Percentiles rank a stretch among this genome's conserved stretches.
Evolutionary conservation across 305 asterid genomes (phyloP).

Genomic region (Solanum aculeatissimum): DNA sequence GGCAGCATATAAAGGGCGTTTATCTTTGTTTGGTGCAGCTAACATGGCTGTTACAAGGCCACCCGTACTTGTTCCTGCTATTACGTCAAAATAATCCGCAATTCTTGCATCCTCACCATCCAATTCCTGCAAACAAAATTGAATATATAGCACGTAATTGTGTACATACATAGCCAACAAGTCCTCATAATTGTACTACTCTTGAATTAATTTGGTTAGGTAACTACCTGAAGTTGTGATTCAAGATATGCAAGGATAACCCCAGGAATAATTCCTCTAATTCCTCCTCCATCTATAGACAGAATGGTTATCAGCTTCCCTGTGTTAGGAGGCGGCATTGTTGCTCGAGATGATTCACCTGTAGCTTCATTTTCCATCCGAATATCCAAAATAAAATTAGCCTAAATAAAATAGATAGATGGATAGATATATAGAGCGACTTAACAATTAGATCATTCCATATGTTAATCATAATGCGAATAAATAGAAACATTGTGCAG

Average conservation of each 20-base stretch:
- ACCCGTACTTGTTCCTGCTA: conserved; percentile 71
- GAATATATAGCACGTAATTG: no score
- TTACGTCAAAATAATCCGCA: conserved; percentile 54
- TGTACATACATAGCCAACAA: background rate
- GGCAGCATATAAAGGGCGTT: conserved; percentile 48
- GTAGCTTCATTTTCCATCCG: conserved; percentile 11
- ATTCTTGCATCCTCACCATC: conserved; percentile 47
- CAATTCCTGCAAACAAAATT: conserved; percentile 20
- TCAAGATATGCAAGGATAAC: conserved; percentile 39
- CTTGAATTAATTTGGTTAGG: no score
- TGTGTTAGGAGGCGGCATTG: conserved; percentile 20
- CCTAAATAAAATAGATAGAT: background rate
- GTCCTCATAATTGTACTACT: background rate
- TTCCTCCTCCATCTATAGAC: conserved; percentile 62
- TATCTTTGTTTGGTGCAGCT: conserved; percentile 32
- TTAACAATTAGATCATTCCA: background rate
- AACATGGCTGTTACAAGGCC: conserved; percentile 54
- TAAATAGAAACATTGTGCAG: background rate
- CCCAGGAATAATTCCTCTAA: conserved; percentile 59
- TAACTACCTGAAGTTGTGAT: conserved; percentile 51
- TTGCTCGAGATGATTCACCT: background rate
- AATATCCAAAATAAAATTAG: background rate
- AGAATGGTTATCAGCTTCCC: conserved; percentile 45
- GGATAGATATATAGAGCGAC: background rate
- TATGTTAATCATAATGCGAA: background rate